phyloP scores from a whole-genome alignment of 202 grass and related monocot species.

The Zizania palustris region DNA sequence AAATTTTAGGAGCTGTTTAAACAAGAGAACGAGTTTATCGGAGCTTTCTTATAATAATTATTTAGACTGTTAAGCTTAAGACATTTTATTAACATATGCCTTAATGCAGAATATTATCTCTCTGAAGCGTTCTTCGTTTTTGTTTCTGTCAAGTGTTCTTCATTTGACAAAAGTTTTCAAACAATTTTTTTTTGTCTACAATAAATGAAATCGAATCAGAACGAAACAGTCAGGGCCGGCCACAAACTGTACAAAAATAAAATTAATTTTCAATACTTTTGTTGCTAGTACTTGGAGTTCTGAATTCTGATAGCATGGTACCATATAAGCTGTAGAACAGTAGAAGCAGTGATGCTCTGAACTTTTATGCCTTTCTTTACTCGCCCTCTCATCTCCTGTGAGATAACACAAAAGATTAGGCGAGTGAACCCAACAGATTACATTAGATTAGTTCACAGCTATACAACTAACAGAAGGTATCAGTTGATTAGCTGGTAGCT shows the following conservation, averaged over 20 bases:
- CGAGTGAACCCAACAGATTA: neutral
- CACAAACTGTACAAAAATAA: neutral
- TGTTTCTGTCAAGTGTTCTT: neutral
- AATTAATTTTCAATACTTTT: neutral
- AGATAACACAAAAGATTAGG: neutral
- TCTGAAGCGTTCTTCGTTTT: neutral
- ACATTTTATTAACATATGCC: too few relatives aligned
- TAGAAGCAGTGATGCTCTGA: neutral
- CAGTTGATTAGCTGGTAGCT: slow-evolving; percentile 6
- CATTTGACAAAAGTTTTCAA: neutral
- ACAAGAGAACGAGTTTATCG: too few relatives aligned
- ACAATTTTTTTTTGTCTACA: neutral
- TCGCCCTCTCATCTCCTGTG: too few relatives aligned
- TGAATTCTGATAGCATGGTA: neutral
- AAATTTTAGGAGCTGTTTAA: too few relatives aligned
- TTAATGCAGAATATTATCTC: too few relatives aligned
- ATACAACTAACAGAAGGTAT: neutral
- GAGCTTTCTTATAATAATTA: too few relatives aligned
- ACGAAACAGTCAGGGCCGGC: neutral
- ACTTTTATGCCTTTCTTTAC: neutral
- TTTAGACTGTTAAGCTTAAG: too few relatives aligned
- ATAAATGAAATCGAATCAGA: neutral
- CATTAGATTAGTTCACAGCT: neutral
- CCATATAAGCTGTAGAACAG: neutral
- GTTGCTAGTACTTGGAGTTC: neutral